Percentiles rank a stretch among this genome's conserved stretches.
These are phyloP conservation scores for Tetraselmis chui DNA, from an alignment of 139 green algal genomes.

Conservation along the genomic window DNA sequence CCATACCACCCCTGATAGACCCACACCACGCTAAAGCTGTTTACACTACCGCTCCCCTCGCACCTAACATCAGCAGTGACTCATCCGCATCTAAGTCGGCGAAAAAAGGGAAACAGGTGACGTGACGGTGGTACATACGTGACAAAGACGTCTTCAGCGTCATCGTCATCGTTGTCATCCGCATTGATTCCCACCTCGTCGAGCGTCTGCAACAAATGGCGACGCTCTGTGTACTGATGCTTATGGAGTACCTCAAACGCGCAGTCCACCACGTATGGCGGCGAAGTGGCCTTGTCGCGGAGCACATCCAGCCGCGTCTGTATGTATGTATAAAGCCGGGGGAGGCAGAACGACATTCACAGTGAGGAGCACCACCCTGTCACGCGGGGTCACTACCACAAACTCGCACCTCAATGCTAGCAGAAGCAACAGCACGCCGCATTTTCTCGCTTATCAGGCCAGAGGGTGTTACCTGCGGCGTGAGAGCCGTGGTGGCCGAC, in stretches of 20 bases:
- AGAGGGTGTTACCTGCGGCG: background rate
- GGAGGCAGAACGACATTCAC: too few relatives aligned
- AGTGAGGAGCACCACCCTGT: too few relatives aligned
- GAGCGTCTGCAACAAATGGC: background rate
- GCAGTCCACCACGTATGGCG: background rate
- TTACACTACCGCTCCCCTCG: too few relatives aligned
- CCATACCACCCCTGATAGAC: background rate
- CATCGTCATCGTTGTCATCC: background rate
- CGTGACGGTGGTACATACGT: background rate
- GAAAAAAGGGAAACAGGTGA: too few relatives aligned
- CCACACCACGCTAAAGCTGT: too few relatives aligned
- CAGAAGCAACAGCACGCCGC: too few relatives aligned
- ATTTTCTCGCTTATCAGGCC: too few relatives aligned
- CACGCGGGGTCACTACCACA: too few relatives aligned
- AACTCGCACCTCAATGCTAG: too few relatives aligned
- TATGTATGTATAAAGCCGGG: too few relatives aligned
- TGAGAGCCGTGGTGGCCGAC: background rate
- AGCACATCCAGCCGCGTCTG: background rate
- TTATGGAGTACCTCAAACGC: background rate
- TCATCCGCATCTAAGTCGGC: too few relatives aligned
- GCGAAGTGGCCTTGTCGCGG: background rate
- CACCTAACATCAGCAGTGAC: too few relatives aligned
- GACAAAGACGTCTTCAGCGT: background rate
- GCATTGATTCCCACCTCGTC: background rate
- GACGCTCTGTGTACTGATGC: background rate